Base-by-base conservation (phyloP, 192 early-diverging fungal genomes). In the Ambispora gerdemannii region DNA sequence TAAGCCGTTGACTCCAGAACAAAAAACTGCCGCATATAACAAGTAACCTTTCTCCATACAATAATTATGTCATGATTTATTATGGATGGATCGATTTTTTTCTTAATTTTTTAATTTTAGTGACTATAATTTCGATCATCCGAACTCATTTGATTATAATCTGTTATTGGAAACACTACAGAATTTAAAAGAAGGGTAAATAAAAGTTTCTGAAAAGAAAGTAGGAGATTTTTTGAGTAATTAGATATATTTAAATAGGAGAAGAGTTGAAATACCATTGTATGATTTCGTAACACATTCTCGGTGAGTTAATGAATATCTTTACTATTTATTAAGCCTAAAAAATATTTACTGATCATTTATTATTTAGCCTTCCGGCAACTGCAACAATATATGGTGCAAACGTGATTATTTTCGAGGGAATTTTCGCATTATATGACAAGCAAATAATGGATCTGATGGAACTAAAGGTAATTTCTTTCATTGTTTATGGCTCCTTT, bases 361-460 rank as follows among this genome's bases (percentile, higher is more conserved):
- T 59, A 17, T 50, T 8, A 30, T 11, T 20, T 47, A 80, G 79
- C 61, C 75, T 75, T 25, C 79, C 81, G 34, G 75, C 89, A 74
- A 78, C 82, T 7, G 88, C 84, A 67, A 79, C 87, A 2, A 77
- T 96, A 10, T 97, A 98, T 76, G 95, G 95, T 58, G 96, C 95
- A 20, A 96, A 95, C 63, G 91, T 98, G 4, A 84, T 98, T 50
- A 93, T 97, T 50, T 97, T 98, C 78, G 96, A 98, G 75, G 96
- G 96, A 51, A 98, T 98, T 68, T 97, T 98, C 86, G 96, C 94
- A 7, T 78, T 98, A 32, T 94, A 94, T 74, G 93, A 95, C 72
- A 84, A 88, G 31, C 81, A 76, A 34, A 87, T 98, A 25, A 80
- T 90, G 15, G 83, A 89, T 32, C 77, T 95, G 76, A 91, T 95